A percentile compares a stretch with the other conserved stretches of the same genome.
These are phyloP conservation scores for Serendipita sp. DNA, from an alignment of 768 basidiomycete genomes.

Conservation along the genomic window DNA sequence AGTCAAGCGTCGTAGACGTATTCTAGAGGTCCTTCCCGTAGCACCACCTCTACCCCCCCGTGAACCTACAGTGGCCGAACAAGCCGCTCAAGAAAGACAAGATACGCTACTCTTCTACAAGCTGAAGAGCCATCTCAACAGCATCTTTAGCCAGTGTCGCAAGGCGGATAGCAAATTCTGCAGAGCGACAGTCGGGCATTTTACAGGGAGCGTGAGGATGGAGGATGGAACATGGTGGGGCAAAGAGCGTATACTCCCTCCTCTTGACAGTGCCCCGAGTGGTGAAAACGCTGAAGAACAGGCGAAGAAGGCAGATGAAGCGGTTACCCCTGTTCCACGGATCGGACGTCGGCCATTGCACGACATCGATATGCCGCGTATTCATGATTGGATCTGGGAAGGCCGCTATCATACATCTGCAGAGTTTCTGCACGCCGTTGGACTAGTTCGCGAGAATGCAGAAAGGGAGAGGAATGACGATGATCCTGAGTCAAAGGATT, in stretches of 20 bases:
- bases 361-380: constrained; percentile 84
- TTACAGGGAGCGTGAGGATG: background rate
- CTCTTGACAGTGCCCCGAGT: background rate
- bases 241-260: background rate
- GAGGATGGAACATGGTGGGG: constrained; percentile 7
- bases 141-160: constrained; percentile 38
- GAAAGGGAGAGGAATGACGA: constrained; percentile 71
- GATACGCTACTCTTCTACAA: constrained; percentile 66
- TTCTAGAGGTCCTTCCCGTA: constrained; percentile 71
- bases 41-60: constrained; percentile 85
- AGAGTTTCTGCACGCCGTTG: constrained; percentile 60
- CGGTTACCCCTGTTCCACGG: constrained; percentile 20
- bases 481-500: constrained; percentile 33
- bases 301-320: constrained; percentile 17
- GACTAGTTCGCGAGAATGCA: constrained; percentile 28
- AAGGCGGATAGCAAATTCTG: constrained; percentile 5
- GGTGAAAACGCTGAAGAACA: background rate
- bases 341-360: constrained; percentile 29
- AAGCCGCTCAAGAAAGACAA: constrained; percentile 66
- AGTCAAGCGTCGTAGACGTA: constrained; percentile 61
- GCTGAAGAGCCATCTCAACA: constrained; percentile 81
- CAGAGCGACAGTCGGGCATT: background rate
- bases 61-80: constrained; percentile 63
- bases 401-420: constrained; percentile 75
- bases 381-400: constrained; percentile 74